phyloP scores from a whole-genome alignment of 2,329 filamentous ascomycete species.

The Aureobasidium sp. region DNA sequence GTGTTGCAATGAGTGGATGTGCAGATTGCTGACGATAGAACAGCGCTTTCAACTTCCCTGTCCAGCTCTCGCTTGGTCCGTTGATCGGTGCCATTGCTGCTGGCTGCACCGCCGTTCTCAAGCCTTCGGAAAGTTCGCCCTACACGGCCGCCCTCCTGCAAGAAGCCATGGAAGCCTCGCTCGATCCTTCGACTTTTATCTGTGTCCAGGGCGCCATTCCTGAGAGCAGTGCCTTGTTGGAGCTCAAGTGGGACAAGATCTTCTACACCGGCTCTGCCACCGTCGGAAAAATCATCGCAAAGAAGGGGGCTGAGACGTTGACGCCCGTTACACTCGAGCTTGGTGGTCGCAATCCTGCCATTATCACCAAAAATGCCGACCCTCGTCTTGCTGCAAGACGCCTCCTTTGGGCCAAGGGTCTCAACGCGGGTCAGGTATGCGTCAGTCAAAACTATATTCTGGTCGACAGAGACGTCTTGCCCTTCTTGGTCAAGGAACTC shows the following conservation, averaged over 20 bases:
- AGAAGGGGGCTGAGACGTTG: slow-evolving; percentile 45
- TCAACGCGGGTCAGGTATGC: slow-evolving; percentile 86
- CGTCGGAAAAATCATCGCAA: slow-evolving; percentile 55
- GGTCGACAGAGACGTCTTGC: slow-evolving; percentile 64
- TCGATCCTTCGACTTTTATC: slow-evolving; percentile 69
- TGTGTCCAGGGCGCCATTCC: slow-evolving; percentile 73
- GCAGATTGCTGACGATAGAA: neutral
- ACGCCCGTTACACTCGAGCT: slow-evolving; percentile 87
- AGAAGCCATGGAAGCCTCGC: slow-evolving; percentile 63
- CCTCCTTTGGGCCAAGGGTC: slow-evolving; percentile 77
- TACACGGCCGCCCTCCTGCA: slow-evolving; percentile 68
- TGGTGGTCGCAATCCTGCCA: slow-evolving; percentile 84
- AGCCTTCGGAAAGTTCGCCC: slow-evolving; percentile 79
- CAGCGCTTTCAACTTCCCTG: slow-evolving; percentile 84
- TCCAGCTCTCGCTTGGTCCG: slow-evolving; percentile 70
- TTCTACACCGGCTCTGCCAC: slow-evolving; percentile 79
- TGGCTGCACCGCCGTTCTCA: slow-evolving; percentile 81
- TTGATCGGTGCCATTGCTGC: slow-evolving; percentile 84
- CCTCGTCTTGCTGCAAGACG: slow-evolving; percentile 71
- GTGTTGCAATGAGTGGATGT: no score
- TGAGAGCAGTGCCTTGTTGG: slow-evolving; percentile 72
- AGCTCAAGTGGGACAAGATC: slow-evolving; percentile 95
- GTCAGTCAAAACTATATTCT: slow-evolving; percentile 88
- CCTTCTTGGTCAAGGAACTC: slow-evolving; percentile 64
- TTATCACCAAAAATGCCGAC: slow-evolving; percentile 77